Base-by-base conservation (phyloP, 129 eudicot genomes). In the Helichrysum umbraculigerum region DNA sequence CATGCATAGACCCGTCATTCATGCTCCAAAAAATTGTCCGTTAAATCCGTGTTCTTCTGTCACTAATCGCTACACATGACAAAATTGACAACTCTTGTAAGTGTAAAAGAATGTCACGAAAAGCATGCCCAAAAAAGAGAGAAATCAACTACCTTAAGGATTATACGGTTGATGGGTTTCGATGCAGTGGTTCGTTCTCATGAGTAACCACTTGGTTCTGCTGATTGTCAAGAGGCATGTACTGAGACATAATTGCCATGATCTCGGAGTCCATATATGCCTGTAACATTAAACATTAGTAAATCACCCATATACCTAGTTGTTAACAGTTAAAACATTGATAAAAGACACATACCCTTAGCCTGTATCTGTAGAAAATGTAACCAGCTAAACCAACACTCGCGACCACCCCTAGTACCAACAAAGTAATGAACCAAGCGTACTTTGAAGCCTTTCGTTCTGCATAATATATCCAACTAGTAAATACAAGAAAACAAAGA, bases 201-300 rank as follows among this genome's bases (percentile, higher is more conserved):
- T 90, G 93, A 63, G 70, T 83, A 59, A 83, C 86, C 41, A 90
- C 86, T 83, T 82, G 92, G 83, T 76, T 86, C 41, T 85, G 82
- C 84, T 90, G 91, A 71, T 71, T 86, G 85, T 93, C 98, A 5
- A 93, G 92, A 16, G 98, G 98, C 96, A 93, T 93, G 85, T 93
- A 93, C 39, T 93, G 98, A n/a, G 98, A 86, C 98, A 93, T 93
- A 72, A 93, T 93, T 2, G 96, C 91, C 96, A 90, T 93, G 39
- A 92, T 87, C 90, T 90, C 98, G 34, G 96, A 79, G 82, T 93
- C 98, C 98, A 93, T 93, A 81, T 93, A 93, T 37, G 98, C 87
- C 98, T 93, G 79, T 44, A 41, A 6, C 65, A 59, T 41, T 7
- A 42, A 80, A 63, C 71, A 21, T 52, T 3, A 63, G 19, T 15